Evolutionary conservation across 176 grass and related monocot species (phyloP).

Genomic region (Melocanna baccifera): DNA sequence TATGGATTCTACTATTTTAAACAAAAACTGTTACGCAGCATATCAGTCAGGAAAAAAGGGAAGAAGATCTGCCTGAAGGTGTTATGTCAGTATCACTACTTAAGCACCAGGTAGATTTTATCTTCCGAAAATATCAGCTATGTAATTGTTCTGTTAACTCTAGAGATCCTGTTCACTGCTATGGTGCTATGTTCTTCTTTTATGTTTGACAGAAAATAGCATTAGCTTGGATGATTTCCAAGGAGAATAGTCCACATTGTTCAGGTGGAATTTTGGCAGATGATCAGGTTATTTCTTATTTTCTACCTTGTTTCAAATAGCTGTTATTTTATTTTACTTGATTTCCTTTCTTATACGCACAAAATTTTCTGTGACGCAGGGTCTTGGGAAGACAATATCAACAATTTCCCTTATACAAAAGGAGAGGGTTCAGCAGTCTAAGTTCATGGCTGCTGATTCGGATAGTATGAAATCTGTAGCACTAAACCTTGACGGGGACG

Average conservation of each 20-base stretch:
- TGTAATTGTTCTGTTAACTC: constrained; percentile 24
- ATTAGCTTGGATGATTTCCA: constrained; percentile 90
- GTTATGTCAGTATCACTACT: constrained; percentile 75
- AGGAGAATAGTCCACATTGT: constrained; percentile 82
- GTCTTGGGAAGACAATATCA: constrained; percentile 92
- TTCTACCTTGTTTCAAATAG: constrained; percentile 23
- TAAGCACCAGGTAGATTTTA: constrained; percentile 75
- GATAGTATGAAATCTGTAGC: constrained; percentile 38
- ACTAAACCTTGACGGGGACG: constrained; percentile 57
- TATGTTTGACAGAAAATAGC: constrained; percentile 76
- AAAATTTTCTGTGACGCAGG: constrained; percentile 36
- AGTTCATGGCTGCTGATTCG: constrained; percentile 52
- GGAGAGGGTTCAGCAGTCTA: constrained; percentile 71
- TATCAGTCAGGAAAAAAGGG: constrained; percentile 58
- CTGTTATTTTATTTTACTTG: constrained; percentile 26
- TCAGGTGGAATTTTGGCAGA: constrained; percentile 93
- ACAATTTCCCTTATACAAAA: constrained; percentile 81
- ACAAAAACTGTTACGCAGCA: constrained; percentile 42
- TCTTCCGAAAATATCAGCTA: not conserved
- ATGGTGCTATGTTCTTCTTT: constrained; percentile 31
- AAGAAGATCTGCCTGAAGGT: constrained; percentile 82
- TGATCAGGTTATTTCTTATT: constrained; percentile 71
- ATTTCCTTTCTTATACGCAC: constrained; percentile 3
- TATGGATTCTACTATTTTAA: constrained; percentile 5
- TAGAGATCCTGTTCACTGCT: not conserved